Evolutionary conservation across 176 grass and related monocot species (phyloP), one percentile per base, ranked within the genome.

Genomic region (Phyllostachys edulis): DNA sequence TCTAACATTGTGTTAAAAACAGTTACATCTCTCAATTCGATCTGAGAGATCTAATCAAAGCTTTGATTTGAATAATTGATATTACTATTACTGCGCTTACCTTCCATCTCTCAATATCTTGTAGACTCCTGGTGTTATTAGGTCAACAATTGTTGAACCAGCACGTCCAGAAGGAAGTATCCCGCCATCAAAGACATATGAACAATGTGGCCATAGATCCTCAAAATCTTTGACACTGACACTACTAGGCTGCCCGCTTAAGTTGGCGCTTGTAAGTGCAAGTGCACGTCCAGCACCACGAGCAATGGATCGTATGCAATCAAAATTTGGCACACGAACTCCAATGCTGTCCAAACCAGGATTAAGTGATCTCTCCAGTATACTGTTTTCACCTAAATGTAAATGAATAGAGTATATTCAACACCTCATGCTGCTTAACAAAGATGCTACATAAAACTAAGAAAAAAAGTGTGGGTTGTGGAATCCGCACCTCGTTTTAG

Each of bases 101-200:
- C 93, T 99, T 94, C 93, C 93, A 86, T 88, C 82, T 87, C 96
- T 92, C 56, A 99, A 7, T 85, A 99, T 94, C 85, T 88, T 99
- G 89, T 92, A 99, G 11, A 88, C 55, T 73, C 96, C 89, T 61
- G 86, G 93, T 56, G 73, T 92, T 63, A 87, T 74, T 49, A 96
- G 80, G 82, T 96, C 96, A 54, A 99, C 89, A 56, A 99, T 90
- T 81, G 96, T 99, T 82, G 96, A 99, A 69, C 93, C 96, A 87
- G 93, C 91, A 77, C 86, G 89, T 10, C 89, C 93, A 78, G 91
- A 91, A 73, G 96, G 89, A 77, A 99, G 87, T 67, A 86, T 51
- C 34, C 91, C 96, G 79, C 89, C 89, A 81, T 99, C 96, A 88
- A 87, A 99, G 15, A 96, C 91, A 89, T 84, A 95, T 62, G 91